These are phyloP conservation scores for Citrus inodora DNA, from an alignment of 345 rosid species.

Conservation along the genomic window DNA sequence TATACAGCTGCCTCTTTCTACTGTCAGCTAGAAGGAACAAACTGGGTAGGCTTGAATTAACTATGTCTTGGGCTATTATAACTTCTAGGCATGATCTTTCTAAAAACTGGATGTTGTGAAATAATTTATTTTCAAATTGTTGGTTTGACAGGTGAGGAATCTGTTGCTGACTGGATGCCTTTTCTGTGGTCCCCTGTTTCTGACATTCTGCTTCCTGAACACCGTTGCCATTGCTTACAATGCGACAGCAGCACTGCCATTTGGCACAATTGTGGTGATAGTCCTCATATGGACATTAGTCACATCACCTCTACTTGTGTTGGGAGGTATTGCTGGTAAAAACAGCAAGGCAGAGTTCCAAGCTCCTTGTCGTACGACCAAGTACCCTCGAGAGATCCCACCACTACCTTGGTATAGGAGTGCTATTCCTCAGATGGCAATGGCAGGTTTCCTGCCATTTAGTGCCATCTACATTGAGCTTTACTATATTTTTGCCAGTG, in stretches of 20 bases:
- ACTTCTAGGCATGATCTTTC: background rate
- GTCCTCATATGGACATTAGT: conserved; percentile 82
- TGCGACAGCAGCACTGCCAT: conserved; percentile 85
- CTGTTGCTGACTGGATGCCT: conserved; percentile 77
- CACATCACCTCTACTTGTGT: conserved; percentile 76
- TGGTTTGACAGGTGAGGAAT: conserved; percentile 63
- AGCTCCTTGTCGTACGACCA: conserved; percentile 86
- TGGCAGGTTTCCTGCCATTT: conserved; percentile 82
- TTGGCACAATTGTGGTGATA: conserved; percentile 84
- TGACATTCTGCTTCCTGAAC: conserved; percentile 86
- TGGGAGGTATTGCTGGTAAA: conserved; percentile 95
- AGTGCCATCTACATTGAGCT: conserved; percentile 89
- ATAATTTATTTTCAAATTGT: background rate
- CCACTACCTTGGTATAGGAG: conserved; percentile 82
- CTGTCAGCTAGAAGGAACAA: conserved; percentile 87
- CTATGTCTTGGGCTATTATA: background rate
- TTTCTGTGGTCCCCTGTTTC: conserved; percentile 87
- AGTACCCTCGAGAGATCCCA: conserved; percentile 83
- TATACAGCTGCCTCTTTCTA: conserved; percentile 79
- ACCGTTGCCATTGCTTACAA: conserved; percentile 80
- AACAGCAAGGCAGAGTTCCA: conserved; percentile 90
- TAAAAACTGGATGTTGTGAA: background rate
- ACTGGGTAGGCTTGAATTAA: conserved; percentile 55
- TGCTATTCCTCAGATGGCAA: conserved; percentile 86
- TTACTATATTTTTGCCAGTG: conserved; percentile 83